Percentiles rank a stretch among this genome's conserved stretches.
Conservation (phyloP, 2,329 filamentous ascomycete species). For the Blastomyces gilchristii region DNA sequence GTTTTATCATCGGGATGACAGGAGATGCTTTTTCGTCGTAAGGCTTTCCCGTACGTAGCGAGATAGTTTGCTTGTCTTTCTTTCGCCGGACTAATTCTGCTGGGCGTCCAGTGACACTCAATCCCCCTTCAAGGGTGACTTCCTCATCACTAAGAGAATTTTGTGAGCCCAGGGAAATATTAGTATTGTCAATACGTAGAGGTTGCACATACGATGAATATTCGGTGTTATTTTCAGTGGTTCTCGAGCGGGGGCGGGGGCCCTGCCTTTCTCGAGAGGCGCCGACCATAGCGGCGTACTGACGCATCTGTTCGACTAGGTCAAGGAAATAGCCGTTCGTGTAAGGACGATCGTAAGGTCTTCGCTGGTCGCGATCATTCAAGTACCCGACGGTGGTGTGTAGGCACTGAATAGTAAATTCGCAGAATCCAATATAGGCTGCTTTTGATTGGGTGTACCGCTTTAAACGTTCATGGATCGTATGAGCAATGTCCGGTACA, state of each 20-base stretch:
- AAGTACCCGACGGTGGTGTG: conserved; percentile 80
- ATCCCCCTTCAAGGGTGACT: conserved; percentile 69
- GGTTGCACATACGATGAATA: conserved; percentile 37
- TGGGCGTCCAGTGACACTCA: conserved; percentile 70
- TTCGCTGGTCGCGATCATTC: conserved; percentile 74
- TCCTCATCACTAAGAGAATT: conserved; percentile 49
- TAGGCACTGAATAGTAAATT: conserved; percentile 80
- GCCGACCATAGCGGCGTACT: conserved; percentile 77
- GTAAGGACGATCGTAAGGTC: conserved; percentile 79
- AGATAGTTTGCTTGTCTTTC: conserved; percentile 63
- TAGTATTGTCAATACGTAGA: neutral
- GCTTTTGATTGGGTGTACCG: conserved; percentile 58
- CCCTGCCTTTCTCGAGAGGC: conserved; percentile 57
- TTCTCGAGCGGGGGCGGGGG: conserved; percentile 21
- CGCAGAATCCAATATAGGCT: conserved; percentile 79
- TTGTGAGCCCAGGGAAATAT: conserved; percentile 10
- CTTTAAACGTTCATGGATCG: conserved; percentile 54
- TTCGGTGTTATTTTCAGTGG: conserved; percentile 39
- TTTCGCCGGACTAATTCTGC: conserved; percentile 75
- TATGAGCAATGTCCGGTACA: conserved; percentile 59
- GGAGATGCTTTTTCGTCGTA: conserved; percentile 39
- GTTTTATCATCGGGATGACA: conserved; percentile 39
- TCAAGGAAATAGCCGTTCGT: conserved; percentile 96
- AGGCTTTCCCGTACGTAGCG: conserved; percentile 59
- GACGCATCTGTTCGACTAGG: conserved; percentile 82